Evolutionary conservation across 306 rosid species (phyloP).

Genomic region (Vigna nakashimae): DNA sequence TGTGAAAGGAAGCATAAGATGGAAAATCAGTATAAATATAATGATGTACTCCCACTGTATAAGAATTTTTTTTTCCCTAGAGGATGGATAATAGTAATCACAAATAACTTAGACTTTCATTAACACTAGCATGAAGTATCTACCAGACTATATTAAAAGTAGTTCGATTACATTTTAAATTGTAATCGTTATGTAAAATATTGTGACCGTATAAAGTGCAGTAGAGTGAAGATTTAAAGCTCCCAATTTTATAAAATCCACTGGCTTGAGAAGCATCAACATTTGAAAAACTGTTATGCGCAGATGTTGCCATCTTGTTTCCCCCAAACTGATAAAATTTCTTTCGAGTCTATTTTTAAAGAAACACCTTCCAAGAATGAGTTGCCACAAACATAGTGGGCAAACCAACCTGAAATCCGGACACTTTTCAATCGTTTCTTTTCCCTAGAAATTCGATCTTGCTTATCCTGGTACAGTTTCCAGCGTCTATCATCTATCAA

Average conservation of each 20-base stretch:
- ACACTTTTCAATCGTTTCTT: slow-evolving; percentile 86
- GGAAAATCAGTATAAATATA: background rate
- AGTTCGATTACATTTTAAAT: slow-evolving; percentile 31
- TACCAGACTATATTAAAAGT: slow-evolving; percentile 9
- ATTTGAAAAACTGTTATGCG: background rate
- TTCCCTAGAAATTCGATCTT: slow-evolving; percentile 79
- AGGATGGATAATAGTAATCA: slow-evolving; percentile 27
- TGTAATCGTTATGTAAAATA: background rate
- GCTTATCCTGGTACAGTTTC: slow-evolving; percentile 91
- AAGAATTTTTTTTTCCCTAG: background rate
- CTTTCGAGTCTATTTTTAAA: slow-evolving; percentile 19
- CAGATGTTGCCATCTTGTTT: background rate
- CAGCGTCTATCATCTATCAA: slow-evolving; percentile 93
- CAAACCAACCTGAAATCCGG: slow-evolving; percentile 73
- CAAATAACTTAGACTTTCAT: slow-evolving; percentile 17
- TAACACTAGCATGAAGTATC: slow-evolving; percentile 4
- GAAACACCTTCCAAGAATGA: slow-evolving; percentile 28
- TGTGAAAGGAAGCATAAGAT: background rate
- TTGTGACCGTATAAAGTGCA: slow-evolving; percentile 2
- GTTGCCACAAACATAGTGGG: slow-evolving; percentile 24
- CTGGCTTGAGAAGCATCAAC: slow-evolving; percentile 1
- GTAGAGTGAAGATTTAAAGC: background rate
- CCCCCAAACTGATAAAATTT: slow-evolving; percentile 34
- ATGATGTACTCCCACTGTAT: background rate
- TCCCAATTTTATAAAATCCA: slow-evolving; percentile 3